A percentile compares a stretch with the other conserved stretches of the same genome.
phyloP scores from a whole-genome alignment of 176 grass and related monocot genomes.

The Poa pratensis region DNA sequence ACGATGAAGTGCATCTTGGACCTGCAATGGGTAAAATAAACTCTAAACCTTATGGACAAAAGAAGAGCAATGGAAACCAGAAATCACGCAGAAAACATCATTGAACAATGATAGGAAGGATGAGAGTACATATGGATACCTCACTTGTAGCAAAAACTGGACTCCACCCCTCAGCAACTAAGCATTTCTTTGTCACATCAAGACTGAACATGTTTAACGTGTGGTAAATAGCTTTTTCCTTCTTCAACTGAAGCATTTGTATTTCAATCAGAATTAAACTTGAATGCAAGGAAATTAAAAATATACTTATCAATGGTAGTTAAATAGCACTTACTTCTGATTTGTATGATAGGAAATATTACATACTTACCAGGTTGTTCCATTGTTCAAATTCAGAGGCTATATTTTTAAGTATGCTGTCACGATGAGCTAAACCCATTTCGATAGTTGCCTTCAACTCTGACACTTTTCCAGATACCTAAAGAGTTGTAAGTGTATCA shows the following conservation, averaged over 20 bases:
- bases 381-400: conserved; percentile 85
- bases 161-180: conserved; percentile 95
- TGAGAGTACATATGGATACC: conserved; percentile 44
- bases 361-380: conserved; percentile 71
- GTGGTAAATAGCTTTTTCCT: conserved; percentile 93
- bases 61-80: neutral
- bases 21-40: conserved; percentile 49
- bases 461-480: conserved; percentile 78
- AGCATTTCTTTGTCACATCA: conserved; percentile 98
- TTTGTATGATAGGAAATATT: neutral
- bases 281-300: conserved; percentile 26
- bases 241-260: conserved; percentile 65
- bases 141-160: conserved; percentile 80
- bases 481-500: conserved; percentile 38
- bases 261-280: conserved; percentile 30
- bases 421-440: conserved; percentile 77
- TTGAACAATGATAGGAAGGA: neutral
- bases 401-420: conserved; percentile 86
- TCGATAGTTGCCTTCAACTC: conserved; percentile 91
- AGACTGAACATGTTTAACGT: conserved; percentile 96
- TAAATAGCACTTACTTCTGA: neutral
- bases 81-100: neutral
- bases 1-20: conserved; percentile 75
- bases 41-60: neutral
- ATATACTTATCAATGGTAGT: neutral